A percentile compares a stretch with the other conserved stretches of the same genome.
These are phyloP conservation scores for Acacia pycnantha DNA, from an alignment of 331 rosid genomes.

Conservation along the genomic window DNA sequence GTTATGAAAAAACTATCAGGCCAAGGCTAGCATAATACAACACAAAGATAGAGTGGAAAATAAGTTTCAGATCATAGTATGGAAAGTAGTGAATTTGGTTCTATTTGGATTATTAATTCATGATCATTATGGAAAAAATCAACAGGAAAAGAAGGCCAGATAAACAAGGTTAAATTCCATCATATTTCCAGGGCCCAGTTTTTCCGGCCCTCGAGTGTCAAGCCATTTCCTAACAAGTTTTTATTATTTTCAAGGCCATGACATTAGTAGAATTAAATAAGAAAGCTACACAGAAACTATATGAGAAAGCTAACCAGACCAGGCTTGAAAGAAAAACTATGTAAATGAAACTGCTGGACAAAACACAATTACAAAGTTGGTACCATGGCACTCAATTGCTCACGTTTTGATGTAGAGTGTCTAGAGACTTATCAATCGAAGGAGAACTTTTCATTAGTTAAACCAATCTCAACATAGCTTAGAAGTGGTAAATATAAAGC, in stretches of 20 bases:
- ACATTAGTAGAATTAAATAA: not conserved
- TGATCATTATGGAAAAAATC: not conserved
- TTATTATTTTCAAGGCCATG: not conserved
- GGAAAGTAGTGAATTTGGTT: not conserved
- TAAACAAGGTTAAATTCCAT: conserved; percentile 21
- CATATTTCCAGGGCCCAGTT: conserved; percentile 2
- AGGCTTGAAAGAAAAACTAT: not conserved
- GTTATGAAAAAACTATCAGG: conserved; percentile 24
- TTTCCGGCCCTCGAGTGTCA: not conserved
- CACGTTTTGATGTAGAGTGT: not conserved
- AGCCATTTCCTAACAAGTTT: not conserved
- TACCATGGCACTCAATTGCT: not conserved
- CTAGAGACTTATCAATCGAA: not conserved
- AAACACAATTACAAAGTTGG: not conserved
- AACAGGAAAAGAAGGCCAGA: not conserved
- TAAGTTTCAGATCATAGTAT: not conserved
- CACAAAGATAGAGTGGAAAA: not conserved
- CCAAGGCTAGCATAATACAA: conserved; percentile 4
- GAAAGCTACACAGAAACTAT: not conserved
- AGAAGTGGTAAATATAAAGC: not conserved
- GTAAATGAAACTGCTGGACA: not conserved
- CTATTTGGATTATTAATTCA: not conserved
- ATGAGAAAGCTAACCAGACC: not conserved
- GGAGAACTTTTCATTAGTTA: not conserved
- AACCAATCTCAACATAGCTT: not conserved